Percentiles rank a stretch among this genome's conserved stretches.
phyloP scores from a whole-genome alignment of 306 rosid genomes.

The Elaeagnus macrophylla region DNA sequence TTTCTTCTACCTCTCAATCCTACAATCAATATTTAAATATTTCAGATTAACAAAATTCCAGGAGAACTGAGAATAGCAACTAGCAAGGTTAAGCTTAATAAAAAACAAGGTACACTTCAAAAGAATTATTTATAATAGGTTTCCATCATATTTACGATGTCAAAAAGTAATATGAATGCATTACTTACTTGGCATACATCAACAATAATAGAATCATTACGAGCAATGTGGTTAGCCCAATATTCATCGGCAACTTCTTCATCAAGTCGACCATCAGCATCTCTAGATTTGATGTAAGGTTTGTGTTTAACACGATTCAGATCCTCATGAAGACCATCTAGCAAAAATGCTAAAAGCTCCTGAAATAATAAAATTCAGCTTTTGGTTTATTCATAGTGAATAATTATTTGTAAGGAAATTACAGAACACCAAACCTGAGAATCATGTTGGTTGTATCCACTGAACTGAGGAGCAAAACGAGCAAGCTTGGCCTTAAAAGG shows the following conservation, averaged over 20 bases:
- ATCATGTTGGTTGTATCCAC: constrained; percentile 97
- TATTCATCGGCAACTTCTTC: constrained; percentile 98
- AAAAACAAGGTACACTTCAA: not conserved
- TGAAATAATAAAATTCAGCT: constrained; percentile 32
- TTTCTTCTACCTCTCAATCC: no score
- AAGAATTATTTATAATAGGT: not conserved
- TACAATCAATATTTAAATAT: no score
- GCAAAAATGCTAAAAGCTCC: constrained; percentile 97
- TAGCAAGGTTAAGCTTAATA: not conserved
- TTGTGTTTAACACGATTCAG: constrained; percentile 90
- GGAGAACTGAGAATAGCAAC: no score
- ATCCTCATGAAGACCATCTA: constrained; percentile 99
- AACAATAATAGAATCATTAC: constrained; percentile 94
- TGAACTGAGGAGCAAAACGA: constrained; percentile 98
- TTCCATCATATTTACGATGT: constrained; percentile 2
- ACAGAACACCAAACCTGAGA: constrained; percentile 68
- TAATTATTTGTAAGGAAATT: constrained; percentile 5
- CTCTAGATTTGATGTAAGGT: constrained; percentile 88
- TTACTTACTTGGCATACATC: constrained; percentile 94
- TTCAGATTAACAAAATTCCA: no score
- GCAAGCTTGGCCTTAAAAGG: constrained; percentile 89
- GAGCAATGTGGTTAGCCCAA: constrained; percentile 98
- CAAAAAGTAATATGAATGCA: constrained; percentile 4
- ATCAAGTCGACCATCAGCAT: constrained; percentile 97
- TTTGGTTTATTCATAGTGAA: constrained; percentile 20